Evolutionary conservation across 78 protist species (phyloP).

Genomic region (Chrysochromulina parva): DNA sequence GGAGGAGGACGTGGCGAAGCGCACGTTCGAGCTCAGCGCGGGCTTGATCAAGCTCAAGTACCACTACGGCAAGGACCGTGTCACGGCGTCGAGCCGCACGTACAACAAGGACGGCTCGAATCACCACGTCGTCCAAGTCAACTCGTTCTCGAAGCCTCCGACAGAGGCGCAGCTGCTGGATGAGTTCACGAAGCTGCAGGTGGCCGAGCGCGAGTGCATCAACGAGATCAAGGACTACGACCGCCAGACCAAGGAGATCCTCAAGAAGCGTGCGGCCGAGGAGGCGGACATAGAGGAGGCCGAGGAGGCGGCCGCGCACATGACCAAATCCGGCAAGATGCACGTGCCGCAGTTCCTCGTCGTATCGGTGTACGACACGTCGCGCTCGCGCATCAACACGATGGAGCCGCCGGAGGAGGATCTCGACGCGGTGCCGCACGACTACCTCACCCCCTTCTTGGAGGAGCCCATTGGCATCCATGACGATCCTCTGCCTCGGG

Average conservation of each 20-base stretch:
- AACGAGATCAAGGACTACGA: not conserved
- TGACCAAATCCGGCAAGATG: not conserved
- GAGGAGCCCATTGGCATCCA: not conserved
- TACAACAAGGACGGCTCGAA: not conserved
- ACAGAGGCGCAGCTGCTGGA: not conserved
- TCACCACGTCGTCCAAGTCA: not conserved
- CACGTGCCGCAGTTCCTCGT: not conserved
- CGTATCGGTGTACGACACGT: conserved; percentile 36
- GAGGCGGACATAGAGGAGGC: not conserved
- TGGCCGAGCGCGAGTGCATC: conserved; percentile 26
- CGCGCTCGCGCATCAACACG: not conserved
- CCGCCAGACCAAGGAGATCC: not conserved
- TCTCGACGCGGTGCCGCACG: not conserved
- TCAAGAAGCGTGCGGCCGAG: not conserved
- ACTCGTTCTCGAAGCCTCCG: conserved; percentile 30
- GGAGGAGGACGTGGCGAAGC: conserved; percentile 39
- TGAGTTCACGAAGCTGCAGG: not conserved
- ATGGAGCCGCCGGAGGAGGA: not conserved
- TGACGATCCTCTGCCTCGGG: not conserved
- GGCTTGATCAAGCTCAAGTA: not conserved
- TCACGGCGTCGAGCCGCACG: not conserved
- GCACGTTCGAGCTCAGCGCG: not conserved
- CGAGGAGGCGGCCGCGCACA: not conserved
- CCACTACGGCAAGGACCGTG: conserved; percentile 40
- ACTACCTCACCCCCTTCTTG: conserved; percentile 36